Evolutionary conservation across 2,329 filamentous ascomycete genomes (phyloP).

Genomic region (Trichoderma oligosporum): DNA sequence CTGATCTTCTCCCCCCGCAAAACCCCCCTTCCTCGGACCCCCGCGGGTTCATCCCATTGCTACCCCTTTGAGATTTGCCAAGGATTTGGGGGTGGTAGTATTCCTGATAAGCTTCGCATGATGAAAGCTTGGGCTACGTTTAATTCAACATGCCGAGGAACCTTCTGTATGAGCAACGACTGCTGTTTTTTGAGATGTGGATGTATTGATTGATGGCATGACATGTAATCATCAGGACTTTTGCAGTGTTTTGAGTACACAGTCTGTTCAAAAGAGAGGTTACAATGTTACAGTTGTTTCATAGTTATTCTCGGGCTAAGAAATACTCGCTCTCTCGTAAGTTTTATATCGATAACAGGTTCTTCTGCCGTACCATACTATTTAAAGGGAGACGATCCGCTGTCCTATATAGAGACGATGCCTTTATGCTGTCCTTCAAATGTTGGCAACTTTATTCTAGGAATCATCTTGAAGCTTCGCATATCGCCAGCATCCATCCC

Average conservation of each 20-base stretch:
- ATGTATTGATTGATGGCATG: not conserved
- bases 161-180: not conserved
- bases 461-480: constrained; percentile 25
- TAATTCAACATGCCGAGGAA: not conserved
- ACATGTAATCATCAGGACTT: not conserved
- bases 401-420: constrained; percentile 18
- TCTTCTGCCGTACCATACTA: not conserved
- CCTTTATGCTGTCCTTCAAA: constrained; percentile 26
- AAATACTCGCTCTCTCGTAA: not conserved
- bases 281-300: not conserved
- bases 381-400: not conserved
- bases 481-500: constrained; percentile 24
- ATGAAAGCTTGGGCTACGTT: not conserved
- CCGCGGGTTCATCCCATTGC: not conserved
- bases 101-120: not conserved
- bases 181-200: not conserved
- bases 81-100: not conserved
- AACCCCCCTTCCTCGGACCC: not conserved
- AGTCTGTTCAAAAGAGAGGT: too few relatives aligned
- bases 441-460: constrained; percentile 20
- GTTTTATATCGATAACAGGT: not conserved
- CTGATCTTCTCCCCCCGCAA: constrained; percentile 1
- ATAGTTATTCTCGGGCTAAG: not conserved
- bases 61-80: not conserved
- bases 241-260: too few relatives aligned